Evolutionary conservation across 768 basidiomycete species (phyloP).

Genomic region (Gymnopilus junonius): DNA sequence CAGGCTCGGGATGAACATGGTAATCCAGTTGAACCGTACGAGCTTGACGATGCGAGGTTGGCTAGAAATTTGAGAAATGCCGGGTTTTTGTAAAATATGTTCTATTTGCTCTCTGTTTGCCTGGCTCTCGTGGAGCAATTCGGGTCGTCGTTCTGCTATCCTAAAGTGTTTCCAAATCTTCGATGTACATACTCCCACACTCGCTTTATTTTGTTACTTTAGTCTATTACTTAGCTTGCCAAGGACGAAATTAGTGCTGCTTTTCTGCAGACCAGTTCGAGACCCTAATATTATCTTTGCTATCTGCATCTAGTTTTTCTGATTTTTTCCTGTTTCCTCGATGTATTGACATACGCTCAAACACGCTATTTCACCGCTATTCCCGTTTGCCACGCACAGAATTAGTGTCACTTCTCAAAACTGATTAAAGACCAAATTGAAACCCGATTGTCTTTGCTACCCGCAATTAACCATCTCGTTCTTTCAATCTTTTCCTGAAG

Average conservation of each 20-base stretch:
- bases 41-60: slow-evolving; percentile 49
- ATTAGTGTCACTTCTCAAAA: slow-evolving; percentile 39
- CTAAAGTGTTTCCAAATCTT: not conserved
- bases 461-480: slow-evolving; percentile 66
- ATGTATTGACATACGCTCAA: not conserved
- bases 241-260: not conserved
- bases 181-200: slow-evolving; percentile 8
- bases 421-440: slow-evolving; percentile 72
- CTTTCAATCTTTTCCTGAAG: slow-evolving; percentile 47
- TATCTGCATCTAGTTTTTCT: not conserved
- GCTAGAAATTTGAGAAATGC: slow-evolving; percentile 55
- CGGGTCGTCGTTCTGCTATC: slow-evolving; percentile 13
- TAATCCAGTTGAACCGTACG: slow-evolving; percentile 25
- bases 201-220: slow-evolving; percentile 4
- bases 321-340: not conserved
- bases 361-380: not conserved
- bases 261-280: not conserved
- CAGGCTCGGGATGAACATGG: slow-evolving; percentile 27
- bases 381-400: not conserved
- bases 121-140: not conserved
- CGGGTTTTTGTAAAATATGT: slow-evolving; percentile 49
- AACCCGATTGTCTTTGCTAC: slow-evolving; percentile 70
- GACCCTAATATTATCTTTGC: not conserved
- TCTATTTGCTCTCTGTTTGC: not conserved
- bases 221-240: not conserved